A percentile compares a stretch with the other conserved stretches of the same genome.
phyloP scores from a whole-genome alignment of 805 yeast genomes.

The Diddensiella santjacobensis region DNA sequence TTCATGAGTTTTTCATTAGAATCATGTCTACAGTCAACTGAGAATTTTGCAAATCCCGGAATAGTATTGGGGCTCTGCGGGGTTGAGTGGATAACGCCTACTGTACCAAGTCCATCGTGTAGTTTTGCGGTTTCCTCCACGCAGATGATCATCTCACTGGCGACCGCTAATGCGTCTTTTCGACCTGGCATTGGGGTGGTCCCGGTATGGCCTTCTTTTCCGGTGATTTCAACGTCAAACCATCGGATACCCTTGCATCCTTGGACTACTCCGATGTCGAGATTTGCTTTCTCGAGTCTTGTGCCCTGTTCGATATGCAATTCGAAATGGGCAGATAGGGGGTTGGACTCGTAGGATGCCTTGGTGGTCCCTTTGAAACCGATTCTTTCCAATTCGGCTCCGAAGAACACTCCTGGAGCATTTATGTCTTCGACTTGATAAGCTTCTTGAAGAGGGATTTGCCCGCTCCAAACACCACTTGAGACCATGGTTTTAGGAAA shows the following conservation, averaged over 20 bases:
- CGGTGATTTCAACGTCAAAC: slow-evolving; percentile 54
- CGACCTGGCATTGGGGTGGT: slow-evolving; percentile 63
- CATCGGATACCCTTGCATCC: slow-evolving; percentile 67
- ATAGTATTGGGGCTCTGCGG: slow-evolving; percentile 68
- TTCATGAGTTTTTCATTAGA: slow-evolving; percentile 40
- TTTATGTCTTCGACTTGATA: slow-evolving; percentile 52
- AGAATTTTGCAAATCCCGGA: slow-evolving; percentile 57
- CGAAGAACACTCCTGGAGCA: slow-evolving; percentile 47
- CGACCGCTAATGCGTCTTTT: slow-evolving; percentile 57
- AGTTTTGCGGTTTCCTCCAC: slow-evolving; percentile 53
- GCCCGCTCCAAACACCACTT: slow-evolving; percentile 64
- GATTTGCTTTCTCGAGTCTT: slow-evolving; percentile 51
- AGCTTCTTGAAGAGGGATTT: slow-evolving; percentile 43
- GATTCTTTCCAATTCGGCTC: slow-evolving; percentile 53
- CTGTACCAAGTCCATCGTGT: slow-evolving; percentile 52
- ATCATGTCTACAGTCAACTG: slow-evolving; percentile 58
- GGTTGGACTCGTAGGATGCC: slow-evolving; percentile 48
- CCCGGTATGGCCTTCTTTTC: slow-evolving; percentile 70
- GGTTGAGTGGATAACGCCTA: slow-evolving; percentile 53
- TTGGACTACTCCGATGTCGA: slow-evolving; percentile 59
- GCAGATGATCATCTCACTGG: slow-evolving; percentile 52
- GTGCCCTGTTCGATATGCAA: slow-evolving; percentile 79
- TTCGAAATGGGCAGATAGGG: slow-evolving; percentile 67
- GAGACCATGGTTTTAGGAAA: slow-evolving; percentile 68
- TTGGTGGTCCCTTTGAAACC: slow-evolving; percentile 56